phyloP scores from a whole-genome alignment of 2,329 filamentous ascomycete species.

The Ciborinia camelliae region DNA sequence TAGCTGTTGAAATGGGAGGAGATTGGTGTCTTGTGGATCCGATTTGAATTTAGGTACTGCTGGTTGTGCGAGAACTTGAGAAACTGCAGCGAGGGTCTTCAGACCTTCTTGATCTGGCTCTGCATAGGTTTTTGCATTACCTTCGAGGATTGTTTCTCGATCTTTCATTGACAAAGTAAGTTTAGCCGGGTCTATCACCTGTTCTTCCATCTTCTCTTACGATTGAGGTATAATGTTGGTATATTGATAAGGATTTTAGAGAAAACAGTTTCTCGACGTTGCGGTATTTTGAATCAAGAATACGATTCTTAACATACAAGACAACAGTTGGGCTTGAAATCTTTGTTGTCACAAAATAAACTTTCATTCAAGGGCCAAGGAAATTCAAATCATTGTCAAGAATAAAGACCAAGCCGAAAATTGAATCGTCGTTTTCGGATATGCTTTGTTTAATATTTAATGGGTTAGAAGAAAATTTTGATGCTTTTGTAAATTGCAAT shows the following conservation, averaged over 20 bases:
- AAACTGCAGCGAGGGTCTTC: too few relatives aligned
- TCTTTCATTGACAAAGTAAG: background rate
- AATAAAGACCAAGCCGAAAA: background rate
- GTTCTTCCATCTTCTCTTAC: background rate
- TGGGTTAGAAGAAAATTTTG: background rate
- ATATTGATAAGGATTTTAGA: rapidly evolving
- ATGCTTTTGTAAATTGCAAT: background rate
- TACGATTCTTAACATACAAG: background rate
- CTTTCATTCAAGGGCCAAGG: background rate
- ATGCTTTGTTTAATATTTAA: background rate
- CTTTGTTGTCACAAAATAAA: background rate
- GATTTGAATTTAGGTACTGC: background rate
- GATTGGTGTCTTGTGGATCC: background rate
- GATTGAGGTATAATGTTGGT: background rate
- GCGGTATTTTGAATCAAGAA: background rate
- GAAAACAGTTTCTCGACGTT: background rate
- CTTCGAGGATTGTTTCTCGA: background rate
- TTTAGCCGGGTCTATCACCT: constrained; percentile 7
- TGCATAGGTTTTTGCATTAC: background rate
- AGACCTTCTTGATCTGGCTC: background rate
- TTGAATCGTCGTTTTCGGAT: background rate
- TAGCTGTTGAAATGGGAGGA: background rate
- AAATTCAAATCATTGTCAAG: background rate
- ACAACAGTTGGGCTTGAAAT: background rate
- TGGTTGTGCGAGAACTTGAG: too few relatives aligned